phyloP scores from a whole-genome alignment of 306 rosid genomes.

The Rosa persica region DNA sequence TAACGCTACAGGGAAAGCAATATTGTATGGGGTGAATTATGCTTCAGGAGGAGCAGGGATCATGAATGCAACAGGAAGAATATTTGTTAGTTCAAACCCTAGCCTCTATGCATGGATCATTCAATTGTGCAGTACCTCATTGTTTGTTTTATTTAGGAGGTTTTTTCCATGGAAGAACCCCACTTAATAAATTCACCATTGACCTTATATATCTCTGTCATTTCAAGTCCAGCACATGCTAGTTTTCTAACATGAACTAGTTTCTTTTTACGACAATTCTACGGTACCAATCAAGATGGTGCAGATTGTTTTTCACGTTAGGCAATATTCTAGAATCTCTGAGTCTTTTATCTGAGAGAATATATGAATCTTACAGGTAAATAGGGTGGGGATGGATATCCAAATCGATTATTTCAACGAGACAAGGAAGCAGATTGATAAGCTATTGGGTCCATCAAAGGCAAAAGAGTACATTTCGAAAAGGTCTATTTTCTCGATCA shows the following conservation, averaged over 20 bases:
- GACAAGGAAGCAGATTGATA: conserved; percentile 70
- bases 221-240: neutral
- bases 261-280: neutral
- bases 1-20: conserved; percentile 63
- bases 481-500: conserved; percentile 69
- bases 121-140: neutral
- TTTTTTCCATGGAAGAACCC: too few relatives aligned
- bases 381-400: conserved; percentile 83
- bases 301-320: neutral
- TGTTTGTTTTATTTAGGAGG: neutral
- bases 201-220: neutral
- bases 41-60: conserved; percentile 98
- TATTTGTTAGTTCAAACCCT: conserved; percentile 60
- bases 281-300: neutral
- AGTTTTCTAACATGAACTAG: neutral
- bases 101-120: neutral
- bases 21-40: conserved; percentile 80
- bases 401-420: conserved; percentile 79
- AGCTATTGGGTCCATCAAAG: conserved; percentile 58
- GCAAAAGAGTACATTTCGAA: conserved; percentile 60
- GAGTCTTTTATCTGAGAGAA: neutral
- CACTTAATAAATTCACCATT: neutral
- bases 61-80: conserved; percentile 93
- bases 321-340: neutral
- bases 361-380: conserved; percentile 49